These are phyloP conservation scores for Canavalia gladiata DNA, from an alignment of 306 rosid species.

Conservation along the genomic window DNA sequence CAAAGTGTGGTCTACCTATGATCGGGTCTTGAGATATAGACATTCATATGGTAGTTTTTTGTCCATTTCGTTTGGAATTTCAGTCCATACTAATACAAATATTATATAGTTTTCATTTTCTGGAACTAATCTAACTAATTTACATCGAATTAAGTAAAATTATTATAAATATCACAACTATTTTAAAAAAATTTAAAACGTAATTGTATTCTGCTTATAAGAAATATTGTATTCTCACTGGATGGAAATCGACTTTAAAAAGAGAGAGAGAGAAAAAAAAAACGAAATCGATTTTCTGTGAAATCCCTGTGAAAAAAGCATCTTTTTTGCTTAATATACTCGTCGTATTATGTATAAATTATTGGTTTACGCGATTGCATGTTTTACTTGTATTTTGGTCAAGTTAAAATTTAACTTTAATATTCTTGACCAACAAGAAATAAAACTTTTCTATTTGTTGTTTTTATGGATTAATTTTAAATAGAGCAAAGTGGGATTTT, in stretches of 20 bases:
- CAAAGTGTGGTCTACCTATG: conserved; percentile 55
- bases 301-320: background rate
- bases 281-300: too few relatives aligned
- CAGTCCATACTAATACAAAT: conserved; percentile 13
- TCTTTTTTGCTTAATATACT: conserved; percentile 11
- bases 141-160: background rate
- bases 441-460: background rate
- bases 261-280: too few relatives aligned
- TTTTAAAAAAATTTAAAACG: too few relatives aligned
- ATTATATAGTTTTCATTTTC: background rate
- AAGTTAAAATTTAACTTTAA: background rate
- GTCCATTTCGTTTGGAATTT: conserved; percentile 67
- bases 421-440: background rate
- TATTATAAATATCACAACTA: background rate
- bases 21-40: conserved; percentile 47
- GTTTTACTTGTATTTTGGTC: background rate
- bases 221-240: too few relatives aligned
- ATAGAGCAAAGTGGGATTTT: conserved; percentile 60
- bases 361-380: conserved; percentile 1
- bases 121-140: background rate
- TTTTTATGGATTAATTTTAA: background rate
- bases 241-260: too few relatives aligned
- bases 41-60: conserved; percentile 57
- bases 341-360: background rate
- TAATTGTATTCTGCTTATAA: too few relatives aligned